These are phyloP conservation scores for Pterulicium gracile DNA, from an alignment of 1,284 basidiomycete genomes.

Conservation along the genomic window DNA sequence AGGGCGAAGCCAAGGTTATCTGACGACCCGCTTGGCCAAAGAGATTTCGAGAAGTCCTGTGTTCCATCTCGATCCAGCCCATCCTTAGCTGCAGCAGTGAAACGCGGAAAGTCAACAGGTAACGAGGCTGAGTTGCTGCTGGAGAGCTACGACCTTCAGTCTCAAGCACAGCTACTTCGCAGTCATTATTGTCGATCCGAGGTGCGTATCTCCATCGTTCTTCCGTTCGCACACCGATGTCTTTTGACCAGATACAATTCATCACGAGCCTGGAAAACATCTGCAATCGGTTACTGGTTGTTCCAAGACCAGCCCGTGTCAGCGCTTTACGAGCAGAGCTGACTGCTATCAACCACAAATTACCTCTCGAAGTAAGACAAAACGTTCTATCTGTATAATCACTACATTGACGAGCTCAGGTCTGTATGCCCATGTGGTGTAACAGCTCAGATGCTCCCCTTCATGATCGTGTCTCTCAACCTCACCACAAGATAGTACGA, in stretches of 20 bases:
- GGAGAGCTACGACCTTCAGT: slow-evolving; percentile 53
- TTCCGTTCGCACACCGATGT: slow-evolving; percentile 9
- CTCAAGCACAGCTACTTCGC: slow-evolving; percentile 69
- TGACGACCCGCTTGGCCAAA: slow-evolving; percentile 65
- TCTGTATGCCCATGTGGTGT: slow-evolving; percentile 99
- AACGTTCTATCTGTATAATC: slow-evolving; percentile 5
- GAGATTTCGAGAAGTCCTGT: slow-evolving; percentile 33
- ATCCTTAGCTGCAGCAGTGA: slow-evolving; percentile 26
- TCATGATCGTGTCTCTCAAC: slow-evolving; percentile 33
- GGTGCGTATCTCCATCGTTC: slow-evolving; percentile 30
- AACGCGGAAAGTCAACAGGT: neutral
- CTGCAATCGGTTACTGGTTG: slow-evolving; percentile 82
- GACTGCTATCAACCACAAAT: slow-evolving; percentile 90
- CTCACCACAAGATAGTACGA: slow-evolving; percentile 92
- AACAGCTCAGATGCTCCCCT: slow-evolving; percentile 51
- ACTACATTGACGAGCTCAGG: slow-evolving; percentile 28
- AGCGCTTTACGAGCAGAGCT: slow-evolving; percentile 93
- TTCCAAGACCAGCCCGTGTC: slow-evolving; percentile 90
- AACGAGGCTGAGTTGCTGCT: slow-evolving; percentile 41
- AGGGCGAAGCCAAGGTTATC: slow-evolving; percentile 45
- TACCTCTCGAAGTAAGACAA: slow-evolving; percentile 75
- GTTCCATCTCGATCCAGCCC: slow-evolving; percentile 59
- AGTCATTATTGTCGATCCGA: slow-evolving; percentile 89
- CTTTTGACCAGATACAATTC: slow-evolving; percentile 59
- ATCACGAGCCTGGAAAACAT: slow-evolving; percentile 87